A percentile compares a stretch with the other conserved stretches of the same genome.
Evolutionary conservation across 2,329 filamentous ascomycete species (phyloP).

Genomic region (Clarireedia hainanense): DNA sequence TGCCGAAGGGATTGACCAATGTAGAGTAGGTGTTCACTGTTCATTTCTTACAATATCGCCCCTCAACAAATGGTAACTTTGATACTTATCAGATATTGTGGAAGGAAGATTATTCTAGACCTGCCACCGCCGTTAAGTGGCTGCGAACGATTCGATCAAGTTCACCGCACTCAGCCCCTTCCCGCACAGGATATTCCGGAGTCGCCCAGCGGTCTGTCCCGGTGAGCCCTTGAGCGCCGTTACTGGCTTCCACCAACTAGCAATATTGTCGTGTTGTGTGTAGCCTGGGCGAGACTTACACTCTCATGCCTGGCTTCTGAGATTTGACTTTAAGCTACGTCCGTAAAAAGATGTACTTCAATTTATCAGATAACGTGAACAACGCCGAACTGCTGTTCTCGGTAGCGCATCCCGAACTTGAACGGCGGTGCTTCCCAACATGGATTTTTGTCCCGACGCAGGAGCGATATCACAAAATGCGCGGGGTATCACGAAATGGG

Average conservation of each 20-base stretch:
- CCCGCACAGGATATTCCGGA: neutral
- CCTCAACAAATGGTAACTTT: neutral
- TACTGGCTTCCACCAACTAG: neutral
- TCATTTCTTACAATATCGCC: neutral
- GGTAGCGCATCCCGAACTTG: conserved; percentile 1
- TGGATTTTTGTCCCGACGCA: conserved; percentile 1
- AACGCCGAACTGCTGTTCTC: conserved; percentile 2
- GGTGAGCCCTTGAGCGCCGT: neutral
- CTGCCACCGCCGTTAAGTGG: neutral
- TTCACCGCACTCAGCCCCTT: neutral
- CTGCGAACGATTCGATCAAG: neutral
- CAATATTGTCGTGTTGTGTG: neutral
- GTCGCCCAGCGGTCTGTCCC: neutral
- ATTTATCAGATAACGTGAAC: conserved; percentile 4
- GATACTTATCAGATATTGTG: neutral
- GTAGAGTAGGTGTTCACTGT: neutral
- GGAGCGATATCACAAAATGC: neutral
- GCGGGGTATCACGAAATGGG: neutral
- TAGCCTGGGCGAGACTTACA: no score
- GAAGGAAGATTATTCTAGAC: neutral
- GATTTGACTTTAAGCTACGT: neutral
- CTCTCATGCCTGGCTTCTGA: neutral
- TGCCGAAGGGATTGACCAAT: neutral
- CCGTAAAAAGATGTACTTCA: neutral
- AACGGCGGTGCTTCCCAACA: neutral